A percentile compares a stretch with the other conserved stretches of the same genome.
Evolutionary conservation across 202 grass and related monocot species (phyloP).

Genomic region (Hordeum pubiflorum): DNA sequence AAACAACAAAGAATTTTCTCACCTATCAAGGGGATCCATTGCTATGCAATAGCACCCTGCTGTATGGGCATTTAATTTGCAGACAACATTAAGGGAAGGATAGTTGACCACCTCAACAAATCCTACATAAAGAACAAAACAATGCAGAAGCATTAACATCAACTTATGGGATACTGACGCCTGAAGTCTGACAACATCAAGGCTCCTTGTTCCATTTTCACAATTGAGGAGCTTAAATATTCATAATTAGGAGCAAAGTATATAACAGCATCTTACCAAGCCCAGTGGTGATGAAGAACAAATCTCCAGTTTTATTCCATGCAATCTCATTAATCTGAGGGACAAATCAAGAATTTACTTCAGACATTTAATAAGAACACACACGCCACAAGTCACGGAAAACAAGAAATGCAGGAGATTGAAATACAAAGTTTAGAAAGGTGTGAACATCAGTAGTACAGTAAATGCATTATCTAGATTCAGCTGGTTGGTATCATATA

Average conservation of each 20-base stretch:
- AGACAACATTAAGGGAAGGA: conserved; percentile 55
- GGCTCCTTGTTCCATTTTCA: not conserved
- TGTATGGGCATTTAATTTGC: conserved; percentile 93
- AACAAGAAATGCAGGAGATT: conserved; percentile 2
- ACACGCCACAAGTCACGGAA: not conserved
- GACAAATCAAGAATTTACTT: conserved; percentile 24
- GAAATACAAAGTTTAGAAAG: conserved; percentile 15
- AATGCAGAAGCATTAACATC: not conserved
- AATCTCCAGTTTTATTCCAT: conserved; percentile 97
- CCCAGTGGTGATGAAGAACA: conserved; percentile 96
- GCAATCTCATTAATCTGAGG: conserved; percentile 97
- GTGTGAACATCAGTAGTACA: conserved; percentile 1
- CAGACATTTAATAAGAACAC: not conserved
- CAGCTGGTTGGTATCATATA: conserved; percentile 5
- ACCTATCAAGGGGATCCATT: conserved; percentile 96
- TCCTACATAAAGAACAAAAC: conserved; percentile 45
- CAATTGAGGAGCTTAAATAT: not conserved
- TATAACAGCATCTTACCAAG: conserved; percentile 48
- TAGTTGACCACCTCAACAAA: conserved; percentile 79
- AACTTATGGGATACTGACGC: conserved; percentile 4
- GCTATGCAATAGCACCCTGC: conserved; percentile 98
- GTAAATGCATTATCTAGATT: not conserved
- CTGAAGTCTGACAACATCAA: conserved; percentile 7
- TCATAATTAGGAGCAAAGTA: not conserved
- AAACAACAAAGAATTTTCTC: not conserved